Base-by-base conservation (phyloP, 192 early-diverging fungal genomes). In the Entomortierella beljakovae region DNA sequence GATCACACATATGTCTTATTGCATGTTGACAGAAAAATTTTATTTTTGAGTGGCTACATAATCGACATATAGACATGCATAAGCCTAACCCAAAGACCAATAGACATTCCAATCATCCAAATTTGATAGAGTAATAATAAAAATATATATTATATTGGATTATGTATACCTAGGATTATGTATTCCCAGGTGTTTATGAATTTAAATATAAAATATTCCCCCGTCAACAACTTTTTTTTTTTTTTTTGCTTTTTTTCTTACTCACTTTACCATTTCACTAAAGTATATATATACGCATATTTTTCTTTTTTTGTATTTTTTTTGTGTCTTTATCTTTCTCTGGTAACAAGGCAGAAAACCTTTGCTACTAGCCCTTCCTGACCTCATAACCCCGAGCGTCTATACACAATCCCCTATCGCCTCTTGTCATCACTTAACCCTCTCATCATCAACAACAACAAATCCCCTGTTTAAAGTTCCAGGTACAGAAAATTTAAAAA, bases 341-440 rank as follows among this genome's bases (percentile, higher is more conserved):
- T 40, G 37, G 13, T 40, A 6, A 40, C 13, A 6, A 13, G 6
- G 13, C 37, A 40, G 37, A 9, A 40, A 9, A 9, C 43, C 20
- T 46, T 46, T 46, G 43, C 15, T 10, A 20, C 15, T 46, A 46
- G 43, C 43, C 43, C 43, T 46, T 46, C 43, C 43, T 46, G 43
- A 46, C 43, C 43, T 46, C 43, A 46, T 46, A 46, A 46, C 43
- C 43, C 43, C 43, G 43, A 46, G 43, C 43, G 43, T 46, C 43
- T 46, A 20, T 2, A 6, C 6, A 6, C 37, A 40, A 16, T 46
- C 43, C 43, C 20, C 43, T 20, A 46, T 20, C 15, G 43, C 15
- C 15, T 20, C 43, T n/a, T n/a, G 15, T 13, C 37, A 9, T 9
- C 37, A 40, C 13, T 9, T 13, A 40, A 6, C 37, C 6, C 37